Evolutionary conservation across 352 stramenopile genomes (phyloP), one percentile per base, ranked within the genome.

Genomic region (Elongisporangium anandrum): DNA sequence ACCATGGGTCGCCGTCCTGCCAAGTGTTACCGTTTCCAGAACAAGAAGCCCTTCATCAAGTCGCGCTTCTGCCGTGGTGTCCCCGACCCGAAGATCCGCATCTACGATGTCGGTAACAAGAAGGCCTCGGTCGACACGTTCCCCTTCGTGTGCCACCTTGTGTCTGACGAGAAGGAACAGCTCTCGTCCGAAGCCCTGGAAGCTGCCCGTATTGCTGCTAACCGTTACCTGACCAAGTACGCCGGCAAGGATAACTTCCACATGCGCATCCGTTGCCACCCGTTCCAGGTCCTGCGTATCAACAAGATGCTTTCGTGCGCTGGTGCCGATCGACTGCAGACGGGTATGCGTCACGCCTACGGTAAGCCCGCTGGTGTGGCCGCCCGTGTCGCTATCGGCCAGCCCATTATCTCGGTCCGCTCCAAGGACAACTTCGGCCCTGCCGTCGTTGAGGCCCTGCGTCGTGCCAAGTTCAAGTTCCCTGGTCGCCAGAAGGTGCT

Each of bases 1-100:
- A 77, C 23, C 57, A 78, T 78, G 70, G 70, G 70, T 72, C 70
- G 70, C 59, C 70, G 94, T 98, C 97, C 97, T 72, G 95, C 97
- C 75, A 96, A 97, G 79, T 99, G 97, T 86, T 99, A 99, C 89
- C 96, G 97, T 79, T 99, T 99, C 94, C 96, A 99, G 85, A 99
- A 99, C 95, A 99, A 99, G 96, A 99, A 99, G 88, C 97, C 97
- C 54, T 99, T 99, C 90, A 99, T 99, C 86, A 99, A 99, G 92
- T 99, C 95, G 57, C 94, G 97, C 66, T 99, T 98, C 87, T 99
- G 97, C 78, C 96, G 98, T 85, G 98, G 98, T 95, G 98, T 99
- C 59, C 98, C 97, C 50, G 89, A 94, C 74, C 73, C 85, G 49
- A 94, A 94, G 88, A 99, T 99, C 80, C 89, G 95, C 62, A 99